These are phyloP conservation scores for Suillus ampliporus DNA, from an alignment of 768 basidiomycete genomes.

Conservation along the genomic window DNA sequence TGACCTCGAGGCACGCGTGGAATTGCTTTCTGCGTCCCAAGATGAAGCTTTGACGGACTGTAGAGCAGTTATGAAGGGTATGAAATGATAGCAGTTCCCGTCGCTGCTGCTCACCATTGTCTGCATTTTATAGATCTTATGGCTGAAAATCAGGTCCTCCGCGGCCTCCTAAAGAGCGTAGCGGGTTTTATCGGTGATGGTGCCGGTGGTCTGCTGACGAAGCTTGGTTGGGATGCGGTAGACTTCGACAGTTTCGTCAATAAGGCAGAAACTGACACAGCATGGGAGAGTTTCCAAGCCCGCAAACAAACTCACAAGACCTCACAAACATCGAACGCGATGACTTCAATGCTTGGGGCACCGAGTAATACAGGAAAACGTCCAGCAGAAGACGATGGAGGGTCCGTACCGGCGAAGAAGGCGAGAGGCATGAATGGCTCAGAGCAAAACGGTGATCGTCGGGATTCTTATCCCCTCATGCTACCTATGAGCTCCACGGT, in stretches of 20 bases:
- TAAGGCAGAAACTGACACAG: constrained; percentile 90
- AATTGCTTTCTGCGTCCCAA: constrained; percentile 89
- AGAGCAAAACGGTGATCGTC: constrained; percentile 48
- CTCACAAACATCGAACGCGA: constrained; percentile 32
- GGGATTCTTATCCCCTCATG: constrained; percentile 59
- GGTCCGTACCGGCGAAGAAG: constrained; percentile 53
- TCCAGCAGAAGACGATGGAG: constrained; percentile 36
- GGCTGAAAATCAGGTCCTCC: constrained; percentile 86
- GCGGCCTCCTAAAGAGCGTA: constrained; percentile 77
- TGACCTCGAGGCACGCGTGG: constrained; percentile 94
- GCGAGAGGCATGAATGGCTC: constrained; percentile 45
- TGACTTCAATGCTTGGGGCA: constrained; percentile 38
- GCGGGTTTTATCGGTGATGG: constrained; percentile 89
- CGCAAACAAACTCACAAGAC: constrained; percentile 55
- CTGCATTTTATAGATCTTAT: constrained; percentile 66
- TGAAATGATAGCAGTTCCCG: constrained; percentile 17
- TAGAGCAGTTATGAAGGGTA: constrained; percentile 81
- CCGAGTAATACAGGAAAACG: constrained; percentile 27
- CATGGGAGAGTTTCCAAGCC: constrained; percentile 85
- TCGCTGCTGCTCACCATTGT: constrained; percentile 7
- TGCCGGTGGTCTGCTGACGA: constrained; percentile 74
- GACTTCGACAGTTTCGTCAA: constrained; percentile 86
- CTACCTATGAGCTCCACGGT: constrained; percentile 54
- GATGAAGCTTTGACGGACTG: constrained; percentile 88
- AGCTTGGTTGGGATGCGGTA: constrained; percentile 76